Base-by-base conservation (phyloP, 169 alveolate genomes). In the Babesia ovis region DNA sequence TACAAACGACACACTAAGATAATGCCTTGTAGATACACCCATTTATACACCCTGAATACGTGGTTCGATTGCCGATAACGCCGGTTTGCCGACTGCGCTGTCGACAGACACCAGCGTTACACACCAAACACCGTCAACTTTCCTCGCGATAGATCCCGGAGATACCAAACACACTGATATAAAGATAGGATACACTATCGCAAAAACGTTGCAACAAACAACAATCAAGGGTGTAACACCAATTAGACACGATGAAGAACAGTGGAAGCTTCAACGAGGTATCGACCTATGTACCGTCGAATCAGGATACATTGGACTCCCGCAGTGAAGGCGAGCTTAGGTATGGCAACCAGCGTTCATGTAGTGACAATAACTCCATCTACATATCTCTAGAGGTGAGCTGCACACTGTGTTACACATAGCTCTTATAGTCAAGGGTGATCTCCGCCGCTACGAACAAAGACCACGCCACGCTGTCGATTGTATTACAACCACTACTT, bases 321-420 rank as follows among this genome's bases (percentile, higher is more conserved):
- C 12, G 37, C 11, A 61, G 31, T 1, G 58, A 62, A 0, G 0
- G 34, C 1, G 29, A 23, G 29, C 5, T 27, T 32, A 6, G 41
- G 16, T 62, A 37, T 16, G 8, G 42, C 8, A 25, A 29, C 22
- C 18, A 23, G 34, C 1, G 41, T 1, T 14, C 20, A 3, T 4
- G 16, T 4, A 42, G 25, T 1, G 59, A 43, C 50, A 54, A 4
- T 14, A 20, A 50, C 53, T 27, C 42, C 14, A 2, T 2, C 32
- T 64, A 46, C 74, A 64, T 64, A n/a, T 31, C 61, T 12, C 42
- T 68, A 22, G 87, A 55, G 87, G 87, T 79, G 37, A 31, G 72
- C 32, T 39, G 53, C 55, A 0, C 41, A 31, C 48, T 23, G 20
- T 3, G 31, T 18, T 35, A 60, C 27, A 58, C 70, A 72, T 29